Percentiles rank a stretch among this genome's conserved stretches.
phyloP scores from a whole-genome alignment of 73 alveolate genomes.

The Durusdinium trenchii region DNA sequence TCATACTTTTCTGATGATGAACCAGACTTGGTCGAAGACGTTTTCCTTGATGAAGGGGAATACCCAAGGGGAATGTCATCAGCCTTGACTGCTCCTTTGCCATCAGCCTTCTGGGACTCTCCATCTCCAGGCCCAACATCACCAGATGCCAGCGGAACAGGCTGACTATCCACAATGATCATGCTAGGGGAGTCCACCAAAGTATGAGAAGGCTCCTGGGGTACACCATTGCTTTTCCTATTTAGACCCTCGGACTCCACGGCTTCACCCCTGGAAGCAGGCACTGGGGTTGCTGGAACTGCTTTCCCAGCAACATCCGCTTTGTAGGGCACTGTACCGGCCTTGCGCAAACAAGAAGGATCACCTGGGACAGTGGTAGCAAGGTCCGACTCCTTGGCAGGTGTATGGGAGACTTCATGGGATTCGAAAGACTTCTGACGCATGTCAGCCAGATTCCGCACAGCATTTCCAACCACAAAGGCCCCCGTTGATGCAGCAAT shows the following conservation, averaged over 20 bases:
- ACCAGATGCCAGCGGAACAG: neutral
- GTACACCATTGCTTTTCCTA: too few relatives aligned
- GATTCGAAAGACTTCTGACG: neutral
- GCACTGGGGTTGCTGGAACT: neutral
- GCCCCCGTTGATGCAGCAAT: conserved; percentile 7
- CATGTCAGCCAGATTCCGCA: neutral
- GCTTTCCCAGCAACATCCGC: neutral
- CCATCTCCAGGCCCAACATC: neutral
- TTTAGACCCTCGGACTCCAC: too few relatives aligned
- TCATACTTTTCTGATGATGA: too few relatives aligned
- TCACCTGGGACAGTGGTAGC: too few relatives aligned
- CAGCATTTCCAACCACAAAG: neutral
- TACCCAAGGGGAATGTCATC: neutral
- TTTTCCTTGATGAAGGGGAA: neutral
- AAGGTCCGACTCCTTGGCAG: too few relatives aligned
- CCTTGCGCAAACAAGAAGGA: too few relatives aligned
- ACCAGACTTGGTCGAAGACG: too few relatives aligned
- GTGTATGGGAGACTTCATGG: neutral
- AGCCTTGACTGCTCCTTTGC: neutral
- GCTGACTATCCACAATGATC: neutral
- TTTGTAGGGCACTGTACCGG: too few relatives aligned
- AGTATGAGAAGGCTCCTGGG: too few relatives aligned
- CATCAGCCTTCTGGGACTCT: neutral
- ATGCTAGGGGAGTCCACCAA: neutral
- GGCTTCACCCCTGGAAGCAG: neutral